Evolutionary conservation across 805 yeast species (phyloP), one percentile per base, ranked within the genome.

Genomic region (Teunomyces tritomae): DNA sequence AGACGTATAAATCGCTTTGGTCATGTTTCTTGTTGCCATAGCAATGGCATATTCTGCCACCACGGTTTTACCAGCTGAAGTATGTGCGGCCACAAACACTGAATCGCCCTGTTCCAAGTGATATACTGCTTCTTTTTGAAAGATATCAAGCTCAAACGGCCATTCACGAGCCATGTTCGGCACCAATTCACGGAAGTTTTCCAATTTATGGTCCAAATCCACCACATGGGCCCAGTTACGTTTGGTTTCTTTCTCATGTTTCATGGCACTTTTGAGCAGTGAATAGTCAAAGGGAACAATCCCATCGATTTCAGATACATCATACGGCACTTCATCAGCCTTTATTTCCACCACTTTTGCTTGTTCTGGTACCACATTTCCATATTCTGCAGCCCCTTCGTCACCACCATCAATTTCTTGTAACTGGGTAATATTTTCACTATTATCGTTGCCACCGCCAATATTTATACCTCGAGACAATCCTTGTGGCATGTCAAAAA

Each of bases 41-140:
- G 98, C 96, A 65, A 92, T 94, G 3, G 98, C 98, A 63, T 92
- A 92, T 63, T 92, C 99, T 0, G 99, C 99, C 24, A 94, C 96
- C 3, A 92, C 99, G 0, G 99, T 92, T 62, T 92, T 92, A 68
- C 99, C 99, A 0, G 99, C 99, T 3, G 98, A 92, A 0, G 99
- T 92, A 65, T 92, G 99, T 0, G 99, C 99, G 3, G 98, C 98
- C 2, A 94, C 96, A 68, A 94, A 94, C 3, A 94, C 99, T 6
- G 98, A 92, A 61, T 94, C 99, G 33, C 98, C 98, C 65, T 90
- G 96, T 61, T 94, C 99, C 51, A 94, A 73, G 66, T 91, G 98
- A 61, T 87, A 94, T 0, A 94, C 87, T 0, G 99, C 99, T 68
- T 94, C 98, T 61, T 94, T 90, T 64, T 94, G 99, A 68, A 94